phyloP scores from a whole-genome alignment of 1,139 yeast genomes.

The Yamadazyma conglobata region DNA sequence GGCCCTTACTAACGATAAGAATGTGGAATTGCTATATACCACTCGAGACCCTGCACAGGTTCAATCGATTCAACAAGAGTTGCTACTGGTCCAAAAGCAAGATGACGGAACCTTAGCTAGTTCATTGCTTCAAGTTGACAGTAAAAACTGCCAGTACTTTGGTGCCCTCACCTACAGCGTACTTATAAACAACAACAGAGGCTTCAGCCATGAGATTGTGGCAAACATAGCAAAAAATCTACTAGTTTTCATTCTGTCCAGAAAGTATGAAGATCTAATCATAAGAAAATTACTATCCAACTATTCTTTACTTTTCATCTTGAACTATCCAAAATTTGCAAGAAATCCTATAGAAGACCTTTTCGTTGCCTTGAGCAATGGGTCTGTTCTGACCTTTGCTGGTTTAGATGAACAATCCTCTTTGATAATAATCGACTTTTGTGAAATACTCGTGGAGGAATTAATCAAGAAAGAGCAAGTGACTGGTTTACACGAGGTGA shows the following conservation, averaged over 20 bases:
- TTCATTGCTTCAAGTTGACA: slow-evolving; percentile 35
- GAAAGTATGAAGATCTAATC: slow-evolving; percentile 18
- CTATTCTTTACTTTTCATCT: slow-evolving; percentile 47
- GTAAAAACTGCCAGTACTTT: slow-evolving; percentile 57
- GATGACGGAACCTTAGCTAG: slow-evolving; percentile 51
- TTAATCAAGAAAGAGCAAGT: slow-evolving; percentile 31
- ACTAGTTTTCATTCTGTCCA: slow-evolving; percentile 1
- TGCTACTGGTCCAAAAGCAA: slow-evolving; percentile 56
- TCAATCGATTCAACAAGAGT: slow-evolving; percentile 42
- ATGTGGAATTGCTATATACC: slow-evolving; percentile 40
- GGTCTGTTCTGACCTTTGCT: slow-evolving; percentile 2
- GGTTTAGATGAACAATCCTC: slow-evolving; percentile 8
- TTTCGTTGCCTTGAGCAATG: slow-evolving; percentile 2
- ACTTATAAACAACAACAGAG: slow-evolving; percentile 42
- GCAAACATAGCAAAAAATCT: slow-evolving; percentile 1
- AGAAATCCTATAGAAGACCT: slow-evolving; percentile 13
- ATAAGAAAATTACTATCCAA: slow-evolving; percentile 46
- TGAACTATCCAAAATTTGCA: slow-evolving; percentile 20
- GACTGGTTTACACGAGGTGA: slow-evolving; percentile 25
- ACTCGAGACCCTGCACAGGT: slow-evolving; percentile 42
- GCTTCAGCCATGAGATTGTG: slow-evolving; percentile 8
- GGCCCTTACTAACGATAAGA: slow-evolving; percentile 21
- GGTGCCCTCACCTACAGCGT: slow-evolving; percentile 70
- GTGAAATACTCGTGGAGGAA: slow-evolving; percentile 58
- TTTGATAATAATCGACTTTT: slow-evolving; percentile 24